Evolutionary conservation across 2,329 filamentous ascomycete genomes (phyloP).

Genomic region (Penicillium sclerotiorum): DNA sequence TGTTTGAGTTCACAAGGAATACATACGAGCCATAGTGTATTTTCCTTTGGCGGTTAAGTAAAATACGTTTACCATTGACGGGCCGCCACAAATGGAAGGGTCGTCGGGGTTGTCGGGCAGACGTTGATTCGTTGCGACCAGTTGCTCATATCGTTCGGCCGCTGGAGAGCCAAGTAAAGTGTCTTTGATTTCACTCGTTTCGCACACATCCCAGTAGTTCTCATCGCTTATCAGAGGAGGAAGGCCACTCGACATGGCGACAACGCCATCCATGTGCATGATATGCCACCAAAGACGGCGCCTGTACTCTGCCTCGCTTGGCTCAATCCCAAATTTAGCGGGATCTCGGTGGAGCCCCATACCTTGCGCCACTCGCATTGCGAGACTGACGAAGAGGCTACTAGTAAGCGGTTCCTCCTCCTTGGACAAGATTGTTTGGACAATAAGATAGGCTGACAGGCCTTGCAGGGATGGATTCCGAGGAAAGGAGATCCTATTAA

Average conservation of each 20-base stretch:
- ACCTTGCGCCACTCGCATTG: conserved; percentile 51
- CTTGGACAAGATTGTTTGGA: conserved; percentile 50
- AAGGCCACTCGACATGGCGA: conserved; percentile 53
- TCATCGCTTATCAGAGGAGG: conserved; percentile 52
- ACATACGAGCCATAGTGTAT: conserved; percentile 49
- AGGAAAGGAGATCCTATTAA: conserved; percentile 48
- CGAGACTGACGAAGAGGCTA: conserved; percentile 52
- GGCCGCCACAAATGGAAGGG: conserved; percentile 42
- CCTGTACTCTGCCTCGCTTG: conserved; percentile 49
- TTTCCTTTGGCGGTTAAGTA: conserved; percentile 49
- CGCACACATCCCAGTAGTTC: conserved; percentile 51
- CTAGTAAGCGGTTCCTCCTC: conserved; percentile 54
- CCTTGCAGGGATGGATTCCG: conserved; percentile 49
- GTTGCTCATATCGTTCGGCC: conserved; percentile 40
- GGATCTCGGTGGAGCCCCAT: conserved; percentile 54
- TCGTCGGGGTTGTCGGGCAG: conserved; percentile 46
- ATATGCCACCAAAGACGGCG: conserved; percentile 54
- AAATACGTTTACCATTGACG: conserved; percentile 47
- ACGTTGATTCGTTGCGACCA: conserved; percentile 35
- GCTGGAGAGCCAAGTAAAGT: conserved; percentile 43
- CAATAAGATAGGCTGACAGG: conserved; percentile 50
- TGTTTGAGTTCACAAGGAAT: background rate
- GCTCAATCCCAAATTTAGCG: conserved; percentile 49
- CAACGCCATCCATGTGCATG: conserved; percentile 51
- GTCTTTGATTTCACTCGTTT: conserved; percentile 52